Conservation (phyloP, 768 basidiomycete genomes). For the Tephrocybe sp. region DNA sequence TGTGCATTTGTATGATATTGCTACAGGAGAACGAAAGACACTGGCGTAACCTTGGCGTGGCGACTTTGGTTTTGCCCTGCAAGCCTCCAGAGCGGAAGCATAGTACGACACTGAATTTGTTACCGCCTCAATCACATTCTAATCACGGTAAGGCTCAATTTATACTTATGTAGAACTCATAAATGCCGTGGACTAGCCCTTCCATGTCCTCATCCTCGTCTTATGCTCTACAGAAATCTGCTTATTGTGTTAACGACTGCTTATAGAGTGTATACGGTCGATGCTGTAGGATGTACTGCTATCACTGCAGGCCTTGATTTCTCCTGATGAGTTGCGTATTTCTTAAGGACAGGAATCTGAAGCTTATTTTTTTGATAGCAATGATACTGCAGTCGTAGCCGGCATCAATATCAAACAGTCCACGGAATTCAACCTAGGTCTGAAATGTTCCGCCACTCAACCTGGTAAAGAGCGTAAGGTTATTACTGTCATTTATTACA, state of each 20-base stretch:
- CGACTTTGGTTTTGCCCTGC: no score
- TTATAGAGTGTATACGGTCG: not conserved
- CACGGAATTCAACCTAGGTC: not conserved
- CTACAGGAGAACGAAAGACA: not conserved
- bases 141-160: not conserved
- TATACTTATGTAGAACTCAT: not conserved
- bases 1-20: not conserved
- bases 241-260: not conserved
- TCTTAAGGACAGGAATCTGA: not conserved
- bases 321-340: not conserved
- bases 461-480: not conserved
- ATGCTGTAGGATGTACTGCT: not conserved
- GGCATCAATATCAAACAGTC: not conserved
- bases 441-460: not conserved
- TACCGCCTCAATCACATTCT: not conserved
- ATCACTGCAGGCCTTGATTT: not conserved
- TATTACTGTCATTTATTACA: not conserved
- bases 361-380: not conserved
- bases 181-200: not conserved
- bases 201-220: not conserved
- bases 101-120: not conserved
- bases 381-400: not conserved
- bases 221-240: not conserved
- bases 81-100: no score
- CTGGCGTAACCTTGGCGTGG: no score